Percentiles rank a stretch among this genome's conserved stretches.
phyloP scores from a whole-genome alignment of 371 early-diverging fungal genomes.

The Mucor irregularis region DNA sequence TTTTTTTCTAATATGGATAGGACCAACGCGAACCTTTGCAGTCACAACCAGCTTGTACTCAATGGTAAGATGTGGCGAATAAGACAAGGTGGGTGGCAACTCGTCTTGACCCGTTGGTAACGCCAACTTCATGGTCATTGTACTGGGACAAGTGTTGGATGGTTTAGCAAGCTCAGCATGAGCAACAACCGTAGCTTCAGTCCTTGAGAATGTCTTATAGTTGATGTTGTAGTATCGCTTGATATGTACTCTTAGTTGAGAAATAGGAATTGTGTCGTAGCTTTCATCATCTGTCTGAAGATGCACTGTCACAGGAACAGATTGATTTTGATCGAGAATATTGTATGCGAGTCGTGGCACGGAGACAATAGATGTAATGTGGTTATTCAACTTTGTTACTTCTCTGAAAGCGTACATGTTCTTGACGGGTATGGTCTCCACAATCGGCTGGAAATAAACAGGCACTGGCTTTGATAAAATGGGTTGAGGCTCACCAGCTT shows the following conservation, averaged over 20 bases:
- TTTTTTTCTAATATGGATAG: conserved; percentile 23
- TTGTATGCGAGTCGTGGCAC: conserved; percentile 29
- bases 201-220: conserved; percentile 30
- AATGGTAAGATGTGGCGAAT: conserved; percentile 19
- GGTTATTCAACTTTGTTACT: conserved; percentile 6
- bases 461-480: conserved; percentile 18
- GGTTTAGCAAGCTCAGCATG: conserved; percentile 8
- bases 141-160: conserved; percentile 10
- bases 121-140: conserved; percentile 8
- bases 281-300: conserved; percentile 4
- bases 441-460: conserved; percentile 22
- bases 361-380: conserved; percentile 9
- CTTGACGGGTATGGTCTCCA: conserved; percentile 26
- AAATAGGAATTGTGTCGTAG: conserved; percentile 2
- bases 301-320: conserved; percentile 17
- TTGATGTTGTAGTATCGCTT: conserved; percentile 27
- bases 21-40: conserved; percentile 21
- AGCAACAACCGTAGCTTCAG: conserved; percentile 15
- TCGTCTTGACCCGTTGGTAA: background rate
- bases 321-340: conserved; percentile 13
- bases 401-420: conserved; percentile 9
- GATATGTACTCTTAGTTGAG: conserved; percentile 21
- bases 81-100: conserved; percentile 13
- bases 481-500: conserved; percentile 7
- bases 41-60: conserved; percentile 20